Base-by-base conservation (phyloP, 208 protist species). In the Wallacemonas sp. region DNA sequence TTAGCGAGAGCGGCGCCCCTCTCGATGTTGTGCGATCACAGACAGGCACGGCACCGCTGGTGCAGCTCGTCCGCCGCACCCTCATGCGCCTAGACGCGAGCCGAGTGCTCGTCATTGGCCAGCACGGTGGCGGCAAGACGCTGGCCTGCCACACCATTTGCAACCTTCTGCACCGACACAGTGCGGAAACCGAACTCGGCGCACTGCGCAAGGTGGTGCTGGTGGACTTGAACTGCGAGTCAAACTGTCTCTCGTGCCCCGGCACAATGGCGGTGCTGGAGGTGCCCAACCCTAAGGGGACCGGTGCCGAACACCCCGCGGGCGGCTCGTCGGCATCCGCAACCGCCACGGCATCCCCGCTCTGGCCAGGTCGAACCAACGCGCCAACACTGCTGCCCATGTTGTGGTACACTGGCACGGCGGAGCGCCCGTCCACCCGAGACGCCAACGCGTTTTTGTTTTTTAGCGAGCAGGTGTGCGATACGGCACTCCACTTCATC, bases 141-240 rank as follows among this genome's bases (percentile, higher is more conserved):
- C 64, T 87, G 5, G 73, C 78, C 5, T 82, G 86, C 33, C 89
- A 91, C 73, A 91, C 83, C 9, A 63, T 92, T 17, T 87, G 73
- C 64, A 91, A 95, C 63, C 41, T 91, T 30, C 62, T 94, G 15
- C 66, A 65, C 27, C 71, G 68, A 5, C 55, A 76, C 61, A 26
- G 30, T 32, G 26, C 50, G 8, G 50, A 57, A 32, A 39, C 50
- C 15, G 50, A 57, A 32, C 9, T 57, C n/a, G 50, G 50, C 21
- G 50, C 30, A 32, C 24, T 57, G 50, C 50, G 50, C 26, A 57
- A 57, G 2, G 73, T 77, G 5, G 55, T 75, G 27, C 65, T 92
- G 24, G 63, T 92, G 61, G 85, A 92, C 50, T 64, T 94, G n/a
- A 92, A 92, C 50, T 42, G 76, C 33, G 78, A 87, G 73, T 87